phyloP scores from a whole-genome alignment of 2,329 filamentous ascomycete genomes.

The Periconia digitata region DNA sequence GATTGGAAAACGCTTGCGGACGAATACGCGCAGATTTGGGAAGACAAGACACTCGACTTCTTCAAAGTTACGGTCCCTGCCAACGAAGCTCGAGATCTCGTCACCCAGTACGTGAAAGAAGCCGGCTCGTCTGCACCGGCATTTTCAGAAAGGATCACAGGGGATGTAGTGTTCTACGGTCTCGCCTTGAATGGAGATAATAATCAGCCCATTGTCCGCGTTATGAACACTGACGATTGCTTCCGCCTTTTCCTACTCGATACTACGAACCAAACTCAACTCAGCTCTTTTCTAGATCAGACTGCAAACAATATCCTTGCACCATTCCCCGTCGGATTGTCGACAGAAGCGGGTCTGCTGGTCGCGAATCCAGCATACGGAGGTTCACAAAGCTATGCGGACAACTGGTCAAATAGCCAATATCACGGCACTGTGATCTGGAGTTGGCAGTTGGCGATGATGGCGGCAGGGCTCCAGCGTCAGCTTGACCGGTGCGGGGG shows the following conservation, averaged over 20 bases:
- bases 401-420: constrained; percentile 58
- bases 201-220: constrained; percentile 52
- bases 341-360: constrained; percentile 58
- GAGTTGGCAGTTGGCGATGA: constrained; percentile 67
- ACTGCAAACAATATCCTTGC: constrained; percentile 59
- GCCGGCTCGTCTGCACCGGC: constrained; percentile 51
- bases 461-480: constrained; percentile 61
- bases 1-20: constrained; percentile 52
- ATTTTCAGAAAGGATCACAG: constrained; percentile 46
- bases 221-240: constrained; percentile 66
- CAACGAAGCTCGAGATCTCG: constrained; percentile 48
- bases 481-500: constrained; percentile 57
- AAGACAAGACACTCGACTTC: constrained; percentile 61
- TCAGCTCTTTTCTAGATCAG: constrained; percentile 59
- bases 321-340: constrained; percentile 62
- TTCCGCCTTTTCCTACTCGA: constrained; percentile 67
- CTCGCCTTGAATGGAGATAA: constrained; percentile 58
- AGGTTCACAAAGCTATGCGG: constrained; percentile 44
- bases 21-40: constrained; percentile 62
- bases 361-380: constrained; percentile 65
- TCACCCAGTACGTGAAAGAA: constrained; percentile 52
- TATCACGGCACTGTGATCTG: constrained; percentile 68
- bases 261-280: constrained; percentile 58
- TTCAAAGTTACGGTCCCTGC: constrained; percentile 54
- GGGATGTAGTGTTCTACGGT: constrained; percentile 57